Conservation (phyloP, 495 filamentous ascomycete genomes). For the Aspergillus conjunctus region DNA sequence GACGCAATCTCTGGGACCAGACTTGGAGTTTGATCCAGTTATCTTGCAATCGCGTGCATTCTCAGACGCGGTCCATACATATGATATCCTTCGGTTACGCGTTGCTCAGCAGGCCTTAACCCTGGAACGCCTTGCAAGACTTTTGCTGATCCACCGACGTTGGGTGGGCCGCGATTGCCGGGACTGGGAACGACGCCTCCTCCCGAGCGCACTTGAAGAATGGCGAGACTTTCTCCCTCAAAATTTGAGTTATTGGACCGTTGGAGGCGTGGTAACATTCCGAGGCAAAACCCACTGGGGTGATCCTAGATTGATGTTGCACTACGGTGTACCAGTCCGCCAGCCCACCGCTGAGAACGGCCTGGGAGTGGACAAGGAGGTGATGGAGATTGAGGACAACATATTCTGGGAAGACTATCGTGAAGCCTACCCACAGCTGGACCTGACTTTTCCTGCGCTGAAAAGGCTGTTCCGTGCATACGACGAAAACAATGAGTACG, state of each 20-base stretch:
- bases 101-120: slow-evolving; percentile 35
- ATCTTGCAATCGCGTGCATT: slow-evolving; percentile 32
- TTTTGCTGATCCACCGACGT: slow-evolving; percentile 20
- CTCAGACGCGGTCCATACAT: slow-evolving; percentile 40
- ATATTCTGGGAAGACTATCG: slow-evolving; percentile 23
- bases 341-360: slow-evolving; percentile 17
- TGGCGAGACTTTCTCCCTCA: slow-evolving; percentile 53
- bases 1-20: neutral
- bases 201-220: slow-evolving; percentile 50
- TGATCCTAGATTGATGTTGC: slow-evolving; percentile 3
- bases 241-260: slow-evolving; percentile 33
- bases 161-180: slow-evolving; percentile 28
- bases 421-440: slow-evolving; percentile 15
- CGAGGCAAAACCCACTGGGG: slow-evolving; percentile 21
- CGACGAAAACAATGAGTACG: neutral
- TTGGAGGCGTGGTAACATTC: slow-evolving; percentile 30
- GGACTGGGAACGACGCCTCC: slow-evolving; percentile 33
- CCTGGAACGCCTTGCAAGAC: slow-evolving; percentile 26
- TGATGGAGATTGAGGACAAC: slow-evolving; percentile 25
- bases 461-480: slow-evolving; percentile 27
- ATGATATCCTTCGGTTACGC: slow-evolving; percentile 39
- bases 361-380: slow-evolving; percentile 10
- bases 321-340: slow-evolving; percentile 26
- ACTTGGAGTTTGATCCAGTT: slow-evolving; percentile 9
- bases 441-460: slow-evolving; percentile 25